A percentile compares a stretch with the other conserved stretches of the same genome.
phyloP scores from a whole-genome alignment of 1,139 yeast genomes.

The Geotrichum reessii region DNA sequence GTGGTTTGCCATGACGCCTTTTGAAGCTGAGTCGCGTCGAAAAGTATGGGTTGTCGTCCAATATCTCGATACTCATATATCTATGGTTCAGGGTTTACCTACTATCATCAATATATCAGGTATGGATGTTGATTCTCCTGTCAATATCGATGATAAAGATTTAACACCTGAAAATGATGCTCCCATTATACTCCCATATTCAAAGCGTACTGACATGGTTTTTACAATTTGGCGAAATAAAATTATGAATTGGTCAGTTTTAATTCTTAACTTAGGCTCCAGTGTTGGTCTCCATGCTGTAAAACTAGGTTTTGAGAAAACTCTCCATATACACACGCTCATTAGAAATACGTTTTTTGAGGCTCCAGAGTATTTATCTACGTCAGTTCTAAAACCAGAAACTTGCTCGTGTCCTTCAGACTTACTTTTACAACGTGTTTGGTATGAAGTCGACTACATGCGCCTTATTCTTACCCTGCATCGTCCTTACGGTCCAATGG shows the following conservation, averaged over 20 bases:
- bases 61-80: slow-evolving; percentile 28
- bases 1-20: slow-evolving; percentile 33
- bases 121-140: slow-evolving; percentile 25
- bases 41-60: slow-evolving; percentile 31
- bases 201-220: slow-evolving; percentile 4
- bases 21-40: slow-evolving; percentile 33
- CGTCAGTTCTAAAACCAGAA: slow-evolving; percentile 10
- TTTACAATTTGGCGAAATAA: slow-evolving; percentile 9
- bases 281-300: slow-evolving; percentile 8
- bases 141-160: slow-evolving; percentile 28
- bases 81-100: slow-evolving; percentile 35
- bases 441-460: slow-evolving; percentile 32
- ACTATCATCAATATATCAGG: slow-evolving; percentile 23
- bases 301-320: slow-evolving; percentile 22
- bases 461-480: slow-evolving; percentile 33
- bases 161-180: slow-evolving; percentile 12
- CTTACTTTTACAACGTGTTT: slow-evolving; percentile 29
- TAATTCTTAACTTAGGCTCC: slow-evolving; percentile 4
- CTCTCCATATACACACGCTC: slow-evolving; percentile 27
- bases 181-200: neutral
- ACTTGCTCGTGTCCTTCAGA: slow-evolving; percentile 21
- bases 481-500: slow-evolving; percentile 30
- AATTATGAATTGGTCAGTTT: slow-evolving; percentile 2
- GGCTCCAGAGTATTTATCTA: slow-evolving; percentile 26
- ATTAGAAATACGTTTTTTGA: slow-evolving; percentile 26